Evolutionary conservation across 805 yeast species (phyloP).

Genomic region (Candida easanensis): DNA sequence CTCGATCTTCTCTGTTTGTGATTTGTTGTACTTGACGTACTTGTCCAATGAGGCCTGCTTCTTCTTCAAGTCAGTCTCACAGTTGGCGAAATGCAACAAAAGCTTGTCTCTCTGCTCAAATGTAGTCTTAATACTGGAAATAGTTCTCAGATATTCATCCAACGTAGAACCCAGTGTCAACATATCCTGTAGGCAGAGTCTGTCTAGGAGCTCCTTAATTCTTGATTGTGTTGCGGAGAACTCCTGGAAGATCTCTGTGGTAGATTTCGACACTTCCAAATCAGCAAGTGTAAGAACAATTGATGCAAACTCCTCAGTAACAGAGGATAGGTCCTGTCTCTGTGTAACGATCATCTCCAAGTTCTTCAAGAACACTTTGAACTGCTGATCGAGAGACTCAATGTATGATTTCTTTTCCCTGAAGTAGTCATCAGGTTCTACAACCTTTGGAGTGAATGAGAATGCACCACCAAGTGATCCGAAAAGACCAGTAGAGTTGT

Average conservation of each 20-base stretch:
- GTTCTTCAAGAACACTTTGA: conserved; percentile 65
- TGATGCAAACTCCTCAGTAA: conserved; percentile 65
- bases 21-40: conserved; percentile 41
- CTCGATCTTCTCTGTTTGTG: conserved; percentile 62
- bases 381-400: conserved; percentile 69
- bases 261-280: conserved; percentile 67
- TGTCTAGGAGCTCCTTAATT: conserved; percentile 68
- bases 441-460: conserved; percentile 62
- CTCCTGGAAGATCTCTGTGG: conserved; percentile 60
- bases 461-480: conserved; percentile 66
- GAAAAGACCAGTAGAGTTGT: conserved; percentile 53
- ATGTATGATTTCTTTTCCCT: conserved; percentile 63
- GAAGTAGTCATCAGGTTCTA: conserved; percentile 80
- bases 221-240: conserved; percentile 72
- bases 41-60: conserved; percentile 46
- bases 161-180: conserved; percentile 81
- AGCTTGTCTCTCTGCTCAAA: conserved; percentile 71
- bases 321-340: conserved; percentile 65
- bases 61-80: conserved; percentile 48
- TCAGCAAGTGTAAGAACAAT: conserved; percentile 60
- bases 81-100: conserved; percentile 42
- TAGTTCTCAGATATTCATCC: conserved; percentile 80
- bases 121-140: conserved; percentile 70
- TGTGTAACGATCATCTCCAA: conserved; percentile 73
- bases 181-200: conserved; percentile 81